Conservation (phyloP, 176 grass and related monocot species). For the Carex littledalei region DNA sequence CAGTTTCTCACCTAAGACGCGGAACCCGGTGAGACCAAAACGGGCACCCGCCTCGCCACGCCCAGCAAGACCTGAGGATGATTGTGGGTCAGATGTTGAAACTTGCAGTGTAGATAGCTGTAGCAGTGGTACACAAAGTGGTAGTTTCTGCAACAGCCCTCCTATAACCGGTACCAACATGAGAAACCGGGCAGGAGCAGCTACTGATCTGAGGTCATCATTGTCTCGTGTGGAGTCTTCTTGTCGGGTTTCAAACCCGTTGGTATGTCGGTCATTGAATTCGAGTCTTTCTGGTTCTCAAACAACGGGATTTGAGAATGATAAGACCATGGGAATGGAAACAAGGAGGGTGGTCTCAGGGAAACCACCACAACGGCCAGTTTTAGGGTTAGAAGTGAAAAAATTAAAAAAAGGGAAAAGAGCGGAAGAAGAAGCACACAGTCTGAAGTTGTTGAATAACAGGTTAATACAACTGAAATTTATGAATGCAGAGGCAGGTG, state of each 20-base stretch:
- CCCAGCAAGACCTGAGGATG: constrained; percentile 7
- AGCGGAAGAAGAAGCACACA: constrained; percentile 62
- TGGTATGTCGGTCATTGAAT: constrained; percentile 66
- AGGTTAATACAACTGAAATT: constrained; percentile 54
- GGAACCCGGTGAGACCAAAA: background rate
- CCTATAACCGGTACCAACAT: constrained; percentile 32
- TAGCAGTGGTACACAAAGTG: background rate
- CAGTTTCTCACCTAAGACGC: background rate
- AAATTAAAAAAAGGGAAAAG: constrained; percentile 47
- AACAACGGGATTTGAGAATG: background rate
- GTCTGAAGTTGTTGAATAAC: constrained; percentile 65
- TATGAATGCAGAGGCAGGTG: constrained; percentile 45
- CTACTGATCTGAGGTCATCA: constrained; percentile 61
- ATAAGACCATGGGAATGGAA: constrained; percentile 1
- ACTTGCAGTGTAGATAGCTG: constrained; percentile 27
- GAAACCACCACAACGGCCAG: constrained; percentile 65
- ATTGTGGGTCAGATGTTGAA: constrained; percentile 39
- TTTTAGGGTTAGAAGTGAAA: constrained; percentile 30
- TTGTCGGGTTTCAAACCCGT: constrained; percentile 41
- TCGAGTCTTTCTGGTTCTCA: constrained; percentile 46
- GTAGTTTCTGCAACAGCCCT: constrained; percentile 64
- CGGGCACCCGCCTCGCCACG: background rate
- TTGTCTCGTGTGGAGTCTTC: constrained; percentile 48
- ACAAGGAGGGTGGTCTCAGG: constrained; percentile 18
- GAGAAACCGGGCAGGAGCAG: constrained; percentile 29